A percentile compares a stretch with the other conserved stretches of the same genome.
phyloP scores from a whole-genome alignment of 306 rosid genomes.

The Malus sieversii region DNA sequence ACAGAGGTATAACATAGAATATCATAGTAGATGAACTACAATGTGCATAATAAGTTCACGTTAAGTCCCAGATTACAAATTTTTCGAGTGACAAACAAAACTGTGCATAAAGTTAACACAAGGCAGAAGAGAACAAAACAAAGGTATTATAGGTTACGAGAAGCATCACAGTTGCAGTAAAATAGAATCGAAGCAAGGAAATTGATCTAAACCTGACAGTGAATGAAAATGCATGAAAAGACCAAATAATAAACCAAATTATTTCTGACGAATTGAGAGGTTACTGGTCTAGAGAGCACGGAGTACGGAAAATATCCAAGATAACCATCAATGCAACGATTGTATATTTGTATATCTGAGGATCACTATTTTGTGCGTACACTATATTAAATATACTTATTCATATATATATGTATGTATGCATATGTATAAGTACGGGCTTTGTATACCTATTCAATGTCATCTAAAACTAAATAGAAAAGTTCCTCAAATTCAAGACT shows the following conservation, averaged over 20 bases:
- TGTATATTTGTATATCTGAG: not conserved
- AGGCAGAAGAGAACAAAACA: not conserved
- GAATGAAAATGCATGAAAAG: not conserved
- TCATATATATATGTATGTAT: too few species aligned
- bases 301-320: not conserved
- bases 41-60: not conserved
- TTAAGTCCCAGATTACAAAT: not conserved
- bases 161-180: not conserved
- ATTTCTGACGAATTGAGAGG: not conserved
- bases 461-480: not conserved
- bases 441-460: too few species aligned
- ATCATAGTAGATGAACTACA: not conserved
- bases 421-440: not conserved
- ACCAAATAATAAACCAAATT: not conserved
- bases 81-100: not conserved
- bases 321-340: not conserved
- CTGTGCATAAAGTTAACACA: not conserved
- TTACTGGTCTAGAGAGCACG: not conserved
- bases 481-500: not conserved
- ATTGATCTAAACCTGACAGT: not conserved
- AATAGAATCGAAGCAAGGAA: not conserved
- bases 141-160: not conserved
- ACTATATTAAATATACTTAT: not conserved
- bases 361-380: not conserved
- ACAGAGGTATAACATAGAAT: not conserved